Conservation (phyloP, 352 stramenopile genomes). For the Phytopythium litorale region DNA sequence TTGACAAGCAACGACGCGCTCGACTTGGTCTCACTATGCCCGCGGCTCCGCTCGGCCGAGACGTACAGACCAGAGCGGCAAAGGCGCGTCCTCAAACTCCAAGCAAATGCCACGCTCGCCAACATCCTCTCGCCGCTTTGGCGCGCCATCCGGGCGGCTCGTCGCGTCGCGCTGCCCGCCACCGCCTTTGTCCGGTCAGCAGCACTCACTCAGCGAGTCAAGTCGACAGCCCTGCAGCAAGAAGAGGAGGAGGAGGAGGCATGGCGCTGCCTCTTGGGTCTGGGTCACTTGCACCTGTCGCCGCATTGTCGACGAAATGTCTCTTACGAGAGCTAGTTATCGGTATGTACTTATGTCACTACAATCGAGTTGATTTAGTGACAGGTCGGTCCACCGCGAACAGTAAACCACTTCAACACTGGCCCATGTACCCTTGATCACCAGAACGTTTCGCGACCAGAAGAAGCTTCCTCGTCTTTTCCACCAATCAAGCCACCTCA, state of each 20-base stretch:
- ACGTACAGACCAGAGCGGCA: not conserved
- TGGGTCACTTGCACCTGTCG: too few species aligned
- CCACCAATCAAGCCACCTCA: not conserved
- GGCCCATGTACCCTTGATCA: not conserved
- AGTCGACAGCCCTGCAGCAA: not conserved
- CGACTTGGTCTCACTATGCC: not conserved
- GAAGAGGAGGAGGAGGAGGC: too few species aligned
- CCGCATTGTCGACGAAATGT: too few species aligned
- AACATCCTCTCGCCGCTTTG: not conserved
- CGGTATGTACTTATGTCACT: too few species aligned
- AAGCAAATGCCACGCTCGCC: not conserved
- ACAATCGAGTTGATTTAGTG: too few species aligned
- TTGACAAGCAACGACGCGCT: not conserved
- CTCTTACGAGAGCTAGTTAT: too few species aligned
- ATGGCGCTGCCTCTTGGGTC: too few species aligned
- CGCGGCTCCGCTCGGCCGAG: not conserved
- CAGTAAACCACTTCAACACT: not conserved
- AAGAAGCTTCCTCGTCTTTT: not conserved
- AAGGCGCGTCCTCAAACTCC: not conserved
- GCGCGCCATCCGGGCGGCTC: not conserved
- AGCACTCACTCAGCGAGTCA: not conserved
- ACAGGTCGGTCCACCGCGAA: not conserved
- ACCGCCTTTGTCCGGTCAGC: not conserved
- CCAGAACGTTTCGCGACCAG: not conserved
- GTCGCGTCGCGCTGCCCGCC: not conserved